A percentile compares a stretch with the other conserved stretches of the same genome.
Conservation (phyloP, 2,329 filamentous ascomycete species). For the Lachnellula hyalina region DNA sequence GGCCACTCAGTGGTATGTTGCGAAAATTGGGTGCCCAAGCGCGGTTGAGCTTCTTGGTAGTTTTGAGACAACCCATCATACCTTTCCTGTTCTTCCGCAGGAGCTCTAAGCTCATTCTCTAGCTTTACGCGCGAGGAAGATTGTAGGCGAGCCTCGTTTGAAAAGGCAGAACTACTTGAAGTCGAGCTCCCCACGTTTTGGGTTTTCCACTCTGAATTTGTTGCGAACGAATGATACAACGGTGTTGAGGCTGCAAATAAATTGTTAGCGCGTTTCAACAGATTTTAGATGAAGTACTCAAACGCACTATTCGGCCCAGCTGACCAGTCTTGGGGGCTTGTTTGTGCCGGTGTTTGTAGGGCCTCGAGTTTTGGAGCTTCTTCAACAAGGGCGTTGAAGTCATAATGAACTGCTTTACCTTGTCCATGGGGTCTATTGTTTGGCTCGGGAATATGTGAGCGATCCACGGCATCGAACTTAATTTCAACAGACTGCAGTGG, state of each 20-base stretch:
- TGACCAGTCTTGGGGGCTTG: conserved; percentile 11
- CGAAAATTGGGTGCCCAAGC: not conserved
- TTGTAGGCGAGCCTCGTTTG: not conserved
- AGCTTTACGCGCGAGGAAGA: not conserved
- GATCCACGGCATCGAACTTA: conserved; percentile 15
- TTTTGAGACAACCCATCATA: not conserved
- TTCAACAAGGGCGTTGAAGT: conserved; percentile 21
- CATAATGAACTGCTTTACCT: conserved; percentile 19
- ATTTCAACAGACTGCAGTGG: not conserved
- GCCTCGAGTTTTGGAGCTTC: conserved; percentile 4
- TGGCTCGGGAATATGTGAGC: conserved; percentile 16
- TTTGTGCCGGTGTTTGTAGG: conserved; percentile 2
- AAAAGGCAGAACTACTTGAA: not conserved
- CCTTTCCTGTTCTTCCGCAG: not conserved
- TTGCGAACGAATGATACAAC: conserved; percentile 8
- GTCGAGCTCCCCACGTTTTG: not conserved
- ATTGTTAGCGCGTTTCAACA: conserved; percentile 11
- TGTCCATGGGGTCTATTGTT: conserved; percentile 1
- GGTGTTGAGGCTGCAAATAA: conserved; percentile 9
- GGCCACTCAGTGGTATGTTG: not conserved
- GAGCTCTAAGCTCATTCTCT: not conserved
- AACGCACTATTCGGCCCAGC: conserved; percentile 14
- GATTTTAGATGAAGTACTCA: conserved; percentile 3
- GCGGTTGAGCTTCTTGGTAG: not conserved
- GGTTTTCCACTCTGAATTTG: conserved; percentile 5